Conservation (phyloP, 2,329 filamentous ascomycete genomes). For the Trichoderma guizhouense region DNA sequence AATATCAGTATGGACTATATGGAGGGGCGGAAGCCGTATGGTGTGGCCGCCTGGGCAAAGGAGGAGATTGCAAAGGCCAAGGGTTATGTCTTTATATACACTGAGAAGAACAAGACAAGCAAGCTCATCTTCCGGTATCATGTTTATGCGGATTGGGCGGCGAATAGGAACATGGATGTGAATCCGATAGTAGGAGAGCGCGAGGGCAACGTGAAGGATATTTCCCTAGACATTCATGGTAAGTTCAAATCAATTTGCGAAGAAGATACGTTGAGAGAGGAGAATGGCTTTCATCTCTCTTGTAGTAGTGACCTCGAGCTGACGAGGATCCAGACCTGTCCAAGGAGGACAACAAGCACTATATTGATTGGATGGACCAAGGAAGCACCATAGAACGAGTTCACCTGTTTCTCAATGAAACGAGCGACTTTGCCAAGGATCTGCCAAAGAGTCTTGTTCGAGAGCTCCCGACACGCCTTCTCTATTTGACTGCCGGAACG, state of each 20-base stretch:
- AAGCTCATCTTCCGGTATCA: not conserved
- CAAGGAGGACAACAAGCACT: not conserved
- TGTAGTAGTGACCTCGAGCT: not conserved
- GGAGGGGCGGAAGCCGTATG: conserved; percentile 10
- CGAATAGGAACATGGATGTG: conserved; percentile 8
- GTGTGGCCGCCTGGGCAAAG: not conserved
- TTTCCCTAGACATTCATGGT: conserved; percentile 1
- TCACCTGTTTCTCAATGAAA: not conserved
- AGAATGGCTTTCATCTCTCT: not conserved
- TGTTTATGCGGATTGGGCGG: not conserved
- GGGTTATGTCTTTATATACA: not conserved
- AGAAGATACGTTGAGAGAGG: not conserved
- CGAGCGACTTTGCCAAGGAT: not conserved
- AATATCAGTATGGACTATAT: not conserved
- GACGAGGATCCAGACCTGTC: not conserved
- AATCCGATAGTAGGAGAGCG: not conserved
- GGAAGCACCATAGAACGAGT: not conserved
- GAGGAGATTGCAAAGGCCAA: not conserved
- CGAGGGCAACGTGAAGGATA: conserved; percentile 6
- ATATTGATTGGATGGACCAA: not conserved
- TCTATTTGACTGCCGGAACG: not conserved
- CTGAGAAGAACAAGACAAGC: not conserved
- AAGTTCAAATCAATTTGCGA: not conserved
- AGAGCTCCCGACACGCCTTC: not conserved
- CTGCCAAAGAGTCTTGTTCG: not conserved